These are phyloP conservation scores for Tylopilus rubrobrunneus DNA, from an alignment of 768 basidiomycete species.

Conservation along the genomic window DNA sequence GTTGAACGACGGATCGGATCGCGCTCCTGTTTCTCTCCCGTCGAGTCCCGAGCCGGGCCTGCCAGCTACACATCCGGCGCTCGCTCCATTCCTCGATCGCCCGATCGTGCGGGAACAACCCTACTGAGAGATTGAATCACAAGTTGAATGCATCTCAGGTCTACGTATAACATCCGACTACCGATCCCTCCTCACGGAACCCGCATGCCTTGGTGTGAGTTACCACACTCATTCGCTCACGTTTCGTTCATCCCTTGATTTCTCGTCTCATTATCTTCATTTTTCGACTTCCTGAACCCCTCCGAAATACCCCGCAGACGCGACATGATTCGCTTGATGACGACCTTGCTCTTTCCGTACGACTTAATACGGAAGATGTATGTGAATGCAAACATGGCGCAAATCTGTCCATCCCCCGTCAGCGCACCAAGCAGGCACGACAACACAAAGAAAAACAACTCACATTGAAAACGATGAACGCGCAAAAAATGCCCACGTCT, in stretches of 20 bases:
- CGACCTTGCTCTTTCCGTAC: conserved; percentile 10
- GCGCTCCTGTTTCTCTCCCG: no score
- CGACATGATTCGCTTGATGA: not conserved
- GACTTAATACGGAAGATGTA: conserved; percentile 52
- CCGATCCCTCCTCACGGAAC: no score
- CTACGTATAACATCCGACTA: no score
- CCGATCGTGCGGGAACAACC: no score
- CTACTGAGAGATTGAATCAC: no score
- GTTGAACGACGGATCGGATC: no score
- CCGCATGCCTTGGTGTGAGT: no score
- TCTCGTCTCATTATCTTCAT: not conserved
- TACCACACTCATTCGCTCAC: no score
- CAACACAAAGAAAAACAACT: conserved; percentile 11
- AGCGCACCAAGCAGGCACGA: not conserved
- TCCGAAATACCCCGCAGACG: not conserved
- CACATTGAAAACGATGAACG: conserved; percentile 42
- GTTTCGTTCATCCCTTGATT: not conserved
- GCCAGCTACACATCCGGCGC: no score
- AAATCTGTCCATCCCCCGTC: conserved; percentile 33
- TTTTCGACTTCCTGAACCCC: not conserved
- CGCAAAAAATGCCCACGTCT: conserved; percentile 44
- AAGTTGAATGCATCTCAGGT: no score
- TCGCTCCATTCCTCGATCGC: no score
- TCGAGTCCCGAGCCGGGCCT: no score
- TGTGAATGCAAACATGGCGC: conserved; percentile 46